Evolutionary conservation across 1,284 basidiomycete species (phyloP), one percentile per base, ranked within the genome.

Genomic region (Cystobasidiaceae sp.): DNA sequence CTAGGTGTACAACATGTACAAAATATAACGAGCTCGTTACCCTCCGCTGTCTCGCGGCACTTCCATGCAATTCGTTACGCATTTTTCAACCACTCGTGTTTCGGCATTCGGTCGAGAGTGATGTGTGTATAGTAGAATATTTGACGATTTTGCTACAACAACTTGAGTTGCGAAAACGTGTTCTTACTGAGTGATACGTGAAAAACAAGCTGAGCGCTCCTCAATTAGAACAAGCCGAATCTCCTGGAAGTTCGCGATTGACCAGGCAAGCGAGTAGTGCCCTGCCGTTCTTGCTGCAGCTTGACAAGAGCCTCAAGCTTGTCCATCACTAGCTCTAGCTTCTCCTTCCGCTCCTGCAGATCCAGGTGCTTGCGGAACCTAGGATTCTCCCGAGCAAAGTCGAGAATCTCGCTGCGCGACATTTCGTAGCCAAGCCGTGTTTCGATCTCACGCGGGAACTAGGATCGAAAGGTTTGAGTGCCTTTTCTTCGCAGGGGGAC

Each of bases 361-460:
- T 98, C 93, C 17, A 99, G 81, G 76, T 99, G 96, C 61, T 81
- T 81, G 70, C 85, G 81, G 61, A 99, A 85, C 28, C 79, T 79
- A 0, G 93, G 94, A 75, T 98, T 98, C 80, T 99, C 93, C 28
- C 90, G 82, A 0, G 96, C 94, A 78, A 99, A 99, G 66, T 85
- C 84, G 28, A 86, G 78, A 49, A 97, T 89, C 75, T 94, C 90
- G 50, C 81, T 82, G 4, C 90, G 86, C 74, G 94, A 88, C 48
- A 97, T 82, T 76, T 94, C 88, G 73, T 97, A 96, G 48, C 94
- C 82, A 54, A 99, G 79, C 28, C 92, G 83, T n/a, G 90, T 89
- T 76, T 98, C 93, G 68, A 98, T 94, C 79, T 97, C 94, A 37
- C 93, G 86, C 59, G 94, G 94, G 81, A 98, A 97, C 87, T 96